Evolutionary conservation across 1,139 yeast species (phyloP).

Genomic region (Hemisphaericaspora subhashii): DNA sequence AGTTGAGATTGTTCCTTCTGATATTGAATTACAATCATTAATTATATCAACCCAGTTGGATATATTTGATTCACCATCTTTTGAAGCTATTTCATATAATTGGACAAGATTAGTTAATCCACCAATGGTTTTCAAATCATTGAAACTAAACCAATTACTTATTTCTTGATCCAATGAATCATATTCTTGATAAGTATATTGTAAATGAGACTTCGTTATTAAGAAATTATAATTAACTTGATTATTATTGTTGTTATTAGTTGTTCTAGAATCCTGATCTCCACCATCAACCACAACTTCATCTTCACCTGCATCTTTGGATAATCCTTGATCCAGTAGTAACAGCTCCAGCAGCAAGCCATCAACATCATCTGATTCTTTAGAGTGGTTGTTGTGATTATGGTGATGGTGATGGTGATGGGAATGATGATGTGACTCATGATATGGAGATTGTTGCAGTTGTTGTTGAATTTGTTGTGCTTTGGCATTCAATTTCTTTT

Average conservation of each 20-base stretch:
- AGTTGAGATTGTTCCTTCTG: constrained; percentile 2
- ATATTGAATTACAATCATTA: background rate
- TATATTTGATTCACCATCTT: background rate
- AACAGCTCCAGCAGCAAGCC: background rate
- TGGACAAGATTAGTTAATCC: constrained; percentile 20
- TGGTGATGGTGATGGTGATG: constrained; percentile 6
- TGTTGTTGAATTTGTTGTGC: constrained; percentile 36
- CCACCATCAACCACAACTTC: constrained; percentile 9
- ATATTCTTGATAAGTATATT: constrained; percentile 46
- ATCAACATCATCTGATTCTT: background rate
- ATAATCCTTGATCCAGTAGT: background rate
- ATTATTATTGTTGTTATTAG: constrained; percentile 3
- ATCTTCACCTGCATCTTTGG: background rate
- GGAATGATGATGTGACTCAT: constrained; percentile 1
- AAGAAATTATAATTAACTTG: constrained; percentile 27
- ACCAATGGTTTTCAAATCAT: constrained; percentile 43
- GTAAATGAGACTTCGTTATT: constrained; percentile 38
- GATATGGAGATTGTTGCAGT: constrained; percentile 6
- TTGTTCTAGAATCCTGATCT: background rate
- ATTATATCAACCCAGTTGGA: background rate
- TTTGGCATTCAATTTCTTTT: constrained; percentile 43
- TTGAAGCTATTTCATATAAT: constrained; percentile 11
- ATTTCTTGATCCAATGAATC: constrained; percentile 47
- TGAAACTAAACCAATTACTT: constrained; percentile 62
- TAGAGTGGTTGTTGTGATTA: constrained; percentile 9